phyloP scores from a whole-genome alignment of 2,329 filamentous ascomycete species.

The Penicillium sp. region DNA sequence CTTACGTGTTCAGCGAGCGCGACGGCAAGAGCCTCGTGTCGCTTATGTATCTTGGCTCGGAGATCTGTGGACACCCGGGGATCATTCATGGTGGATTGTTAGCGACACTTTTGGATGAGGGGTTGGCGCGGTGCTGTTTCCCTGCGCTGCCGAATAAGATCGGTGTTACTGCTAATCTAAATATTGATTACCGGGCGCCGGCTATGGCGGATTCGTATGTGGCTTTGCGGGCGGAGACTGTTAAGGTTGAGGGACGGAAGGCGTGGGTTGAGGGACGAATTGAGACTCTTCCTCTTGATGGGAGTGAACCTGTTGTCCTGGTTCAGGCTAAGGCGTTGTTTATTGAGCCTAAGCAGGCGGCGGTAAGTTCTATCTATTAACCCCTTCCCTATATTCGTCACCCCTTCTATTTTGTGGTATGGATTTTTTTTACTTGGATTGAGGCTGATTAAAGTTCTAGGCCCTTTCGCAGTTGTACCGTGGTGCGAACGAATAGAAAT shows the following conservation, averaged over 20 bases:
- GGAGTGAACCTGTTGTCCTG: constrained; percentile 65
- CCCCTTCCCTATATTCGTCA: not conserved
- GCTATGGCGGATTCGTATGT: constrained; percentile 73
- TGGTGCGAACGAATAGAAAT: constrained; percentile 20
- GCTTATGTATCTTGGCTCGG: constrained; percentile 73
- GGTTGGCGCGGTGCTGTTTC: constrained; percentile 84
- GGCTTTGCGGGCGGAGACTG: constrained; percentile 76
- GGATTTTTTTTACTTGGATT: not conserved
- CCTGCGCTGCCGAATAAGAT: constrained; percentile 78
- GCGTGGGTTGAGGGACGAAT: constrained; percentile 89
- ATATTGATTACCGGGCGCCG: constrained; percentile 77
- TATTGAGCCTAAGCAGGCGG: constrained; percentile 81
- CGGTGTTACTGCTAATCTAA: constrained; percentile 82
- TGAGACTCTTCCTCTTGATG: constrained; percentile 70
- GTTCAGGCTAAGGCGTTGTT: constrained; percentile 86
- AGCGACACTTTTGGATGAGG: constrained; percentile 91
- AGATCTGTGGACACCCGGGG: constrained; percentile 85
- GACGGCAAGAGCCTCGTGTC: constrained; percentile 69
- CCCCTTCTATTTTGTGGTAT: not conserved
- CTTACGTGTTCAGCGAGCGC: constrained; percentile 72
- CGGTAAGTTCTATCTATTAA: constrained; percentile 54
- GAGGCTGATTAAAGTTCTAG: constrained; percentile 3
- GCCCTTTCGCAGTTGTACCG: constrained; percentile 15
- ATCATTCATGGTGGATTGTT: constrained; percentile 89
- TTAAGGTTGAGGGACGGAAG: constrained; percentile 86